Conservation (phyloP, 495 filamentous ascomycete genomes). For the Oidiodendron maius region DNA sequence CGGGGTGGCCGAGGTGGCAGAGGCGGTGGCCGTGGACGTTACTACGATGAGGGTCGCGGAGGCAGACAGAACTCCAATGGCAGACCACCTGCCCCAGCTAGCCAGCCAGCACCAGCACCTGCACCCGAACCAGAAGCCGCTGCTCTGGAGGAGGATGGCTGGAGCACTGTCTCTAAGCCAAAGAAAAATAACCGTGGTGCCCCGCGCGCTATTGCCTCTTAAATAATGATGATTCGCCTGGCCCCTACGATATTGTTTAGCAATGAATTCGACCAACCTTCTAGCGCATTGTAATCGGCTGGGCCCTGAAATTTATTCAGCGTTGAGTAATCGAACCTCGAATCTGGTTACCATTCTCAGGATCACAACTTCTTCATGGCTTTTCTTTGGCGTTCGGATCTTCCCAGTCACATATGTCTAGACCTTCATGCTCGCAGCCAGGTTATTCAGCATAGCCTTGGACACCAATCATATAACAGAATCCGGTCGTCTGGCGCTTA, state of each 20-base stretch:
- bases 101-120: conserved; percentile 29
- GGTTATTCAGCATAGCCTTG: conserved; percentile 10
- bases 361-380: conserved; percentile 20
- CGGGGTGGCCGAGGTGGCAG: conserved; percentile 37
- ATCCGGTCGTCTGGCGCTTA: conserved; percentile 13
- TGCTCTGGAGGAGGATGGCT: conserved; percentile 61
- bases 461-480: conserved; percentile 6
- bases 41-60: conserved; percentile 23
- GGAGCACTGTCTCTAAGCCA: conserved; percentile 64
- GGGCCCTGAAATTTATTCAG: background rate
- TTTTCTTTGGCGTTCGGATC: conserved; percentile 28
- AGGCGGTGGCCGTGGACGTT: conserved; percentile 34
- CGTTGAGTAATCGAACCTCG: background rate
- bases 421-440: conserved; percentile 14
- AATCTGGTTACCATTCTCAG: conserved; percentile 12
- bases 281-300: background rate
- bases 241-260: background rate
- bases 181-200: conserved; percentile 41
- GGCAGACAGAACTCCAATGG: conserved; percentile 37
- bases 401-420: conserved; percentile 14
- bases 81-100: conserved; percentile 19
- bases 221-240: conserved; percentile 3
- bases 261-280: conserved; percentile 10
- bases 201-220: conserved; percentile 25
- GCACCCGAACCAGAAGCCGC: conserved; percentile 28